These are phyloP conservation scores for Podospora didyma DNA, from an alignment of 495 filamentous ascomycete genomes.

Conservation along the genomic window DNA sequence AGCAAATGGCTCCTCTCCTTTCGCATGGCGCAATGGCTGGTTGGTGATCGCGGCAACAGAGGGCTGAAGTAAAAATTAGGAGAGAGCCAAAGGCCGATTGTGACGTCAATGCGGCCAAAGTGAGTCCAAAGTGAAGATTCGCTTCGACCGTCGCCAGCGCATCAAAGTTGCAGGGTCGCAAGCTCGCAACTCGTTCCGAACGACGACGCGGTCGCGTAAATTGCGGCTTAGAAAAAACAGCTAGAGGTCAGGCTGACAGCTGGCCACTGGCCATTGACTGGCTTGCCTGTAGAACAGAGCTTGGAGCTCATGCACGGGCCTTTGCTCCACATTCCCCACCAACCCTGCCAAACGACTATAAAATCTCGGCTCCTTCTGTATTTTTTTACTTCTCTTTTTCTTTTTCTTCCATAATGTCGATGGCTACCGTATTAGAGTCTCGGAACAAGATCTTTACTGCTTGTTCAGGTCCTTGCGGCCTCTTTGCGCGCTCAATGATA, in stretches of 20 bases:
- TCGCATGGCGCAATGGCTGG: neutral
- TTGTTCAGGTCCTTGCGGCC: slow-evolving; percentile 83
- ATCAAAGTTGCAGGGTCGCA: too few relatives aligned
- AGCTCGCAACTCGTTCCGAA: too few relatives aligned
- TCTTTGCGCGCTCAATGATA: slow-evolving; percentile 98
- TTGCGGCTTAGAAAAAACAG: neutral
- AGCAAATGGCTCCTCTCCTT: neutral
- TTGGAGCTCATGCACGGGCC: neutral
- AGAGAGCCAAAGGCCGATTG: neutral
- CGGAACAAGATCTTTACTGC: slow-evolving; percentile 90
- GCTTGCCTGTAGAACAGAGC: too few relatives aligned
- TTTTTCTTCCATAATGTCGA: slow-evolving; percentile 73
- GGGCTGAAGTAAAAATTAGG: neutral
- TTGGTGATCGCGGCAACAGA: neutral
- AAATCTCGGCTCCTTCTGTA: slow-evolving; percentile 8
- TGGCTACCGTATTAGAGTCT: slow-evolving; percentile 99
- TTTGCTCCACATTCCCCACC: neutral
- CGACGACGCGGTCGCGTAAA: neutral
- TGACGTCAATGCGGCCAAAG: too few relatives aligned
- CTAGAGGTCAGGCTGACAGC: neutral
- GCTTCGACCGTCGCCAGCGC: too few relatives aligned
- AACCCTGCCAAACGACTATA: slow-evolving; percentile 4
- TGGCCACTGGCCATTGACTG: neutral
- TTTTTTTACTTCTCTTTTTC: slow-evolving; percentile 30
- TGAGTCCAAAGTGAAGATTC: too few relatives aligned